Evolutionary conservation across 1,284 basidiomycete genomes (phyloP).

Genomic region (Heterobasidion annosum): DNA sequence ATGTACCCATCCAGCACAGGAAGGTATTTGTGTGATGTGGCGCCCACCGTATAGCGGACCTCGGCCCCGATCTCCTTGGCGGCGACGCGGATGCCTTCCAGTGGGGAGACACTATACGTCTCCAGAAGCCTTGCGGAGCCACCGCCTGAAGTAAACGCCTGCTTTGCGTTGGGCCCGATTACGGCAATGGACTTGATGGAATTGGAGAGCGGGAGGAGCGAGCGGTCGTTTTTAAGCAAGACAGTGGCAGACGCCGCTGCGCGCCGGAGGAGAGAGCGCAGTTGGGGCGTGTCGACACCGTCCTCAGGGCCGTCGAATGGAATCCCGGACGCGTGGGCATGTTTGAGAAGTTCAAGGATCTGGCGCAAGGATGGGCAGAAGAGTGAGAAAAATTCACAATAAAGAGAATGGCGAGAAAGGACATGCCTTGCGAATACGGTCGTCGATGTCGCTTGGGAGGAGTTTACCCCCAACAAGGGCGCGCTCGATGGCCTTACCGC

Average conservation of each 20-base stretch:
- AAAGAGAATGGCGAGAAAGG: slow-evolving; percentile 15
- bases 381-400: slow-evolving; percentile 13
- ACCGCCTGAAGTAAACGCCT: slow-evolving; percentile 36
- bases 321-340: slow-evolving; percentile 36
- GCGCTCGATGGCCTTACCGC: slow-evolving; percentile 33
- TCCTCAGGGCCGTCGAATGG: slow-evolving; percentile 60
- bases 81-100: slow-evolving; percentile 42
- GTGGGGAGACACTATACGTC: slow-evolving; percentile 42
- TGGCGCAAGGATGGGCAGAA: slow-evolving; percentile 7
- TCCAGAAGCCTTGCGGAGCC: slow-evolving; percentile 37
- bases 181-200: slow-evolving; percentile 30
- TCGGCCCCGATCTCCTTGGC: slow-evolving; percentile 35
- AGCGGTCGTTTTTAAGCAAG: slow-evolving; percentile 53
- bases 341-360: slow-evolving; percentile 29
- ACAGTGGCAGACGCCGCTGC: slow-evolving; percentile 59
- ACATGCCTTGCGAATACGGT: slow-evolving; percentile 33
- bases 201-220: slow-evolving; percentile 30
- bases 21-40: slow-evolving; percentile 26
- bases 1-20: slow-evolving; percentile 38
- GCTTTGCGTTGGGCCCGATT: slow-evolving; percentile 50
- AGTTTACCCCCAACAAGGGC: slow-evolving; percentile 31
- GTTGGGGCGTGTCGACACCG: slow-evolving; percentile 45
- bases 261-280: slow-evolving; percentile 42
- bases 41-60: slow-evolving; percentile 42
- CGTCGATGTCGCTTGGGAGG: slow-evolving; percentile 38